Conservation (phyloP, 208 protist species). For the Trypanosoma scelopori region DNA sequence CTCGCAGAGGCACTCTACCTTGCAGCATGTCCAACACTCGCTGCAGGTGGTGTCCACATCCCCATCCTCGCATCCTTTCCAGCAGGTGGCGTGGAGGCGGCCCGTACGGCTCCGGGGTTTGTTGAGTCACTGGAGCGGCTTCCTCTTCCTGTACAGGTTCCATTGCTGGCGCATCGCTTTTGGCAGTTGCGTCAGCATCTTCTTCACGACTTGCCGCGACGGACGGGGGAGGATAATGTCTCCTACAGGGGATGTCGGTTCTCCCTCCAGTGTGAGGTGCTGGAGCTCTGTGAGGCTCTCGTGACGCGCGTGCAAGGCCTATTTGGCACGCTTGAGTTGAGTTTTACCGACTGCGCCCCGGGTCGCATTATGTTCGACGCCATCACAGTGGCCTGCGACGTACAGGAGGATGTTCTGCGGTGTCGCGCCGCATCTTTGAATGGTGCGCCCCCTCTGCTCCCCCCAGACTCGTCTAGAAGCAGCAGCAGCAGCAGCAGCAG, state of each 20-base stretch:
- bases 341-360: constrained; percentile 26
- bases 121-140: not conserved
- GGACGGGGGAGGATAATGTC: not conserved
- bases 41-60: constrained; percentile 13
- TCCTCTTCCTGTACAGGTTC: constrained; percentile 24
- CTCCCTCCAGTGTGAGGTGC: constrained; percentile 16
- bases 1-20: constrained; percentile 14
- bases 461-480: not conserved
- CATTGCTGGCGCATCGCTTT: constrained; percentile 16
- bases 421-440: not conserved
- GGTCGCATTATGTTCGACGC: constrained; percentile 26
- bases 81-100: not conserved
- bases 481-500: constrained; percentile 2
- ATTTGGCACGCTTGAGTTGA: constrained; percentile 23
- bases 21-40: constrained; percentile 19
- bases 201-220: constrained; percentile 2
- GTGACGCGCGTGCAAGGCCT: constrained; percentile 11
- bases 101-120: not conserved
- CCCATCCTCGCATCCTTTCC: constrained; percentile 1
- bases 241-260: not conserved
- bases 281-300: constrained; percentile 18
- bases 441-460: not conserved
- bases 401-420: constrained; percentile 27
- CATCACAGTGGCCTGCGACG: constrained; percentile 23
- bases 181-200: constrained; percentile 10